Conservation (phyloP, 129 eudicot species). For the Erigeron canadensis region DNA sequence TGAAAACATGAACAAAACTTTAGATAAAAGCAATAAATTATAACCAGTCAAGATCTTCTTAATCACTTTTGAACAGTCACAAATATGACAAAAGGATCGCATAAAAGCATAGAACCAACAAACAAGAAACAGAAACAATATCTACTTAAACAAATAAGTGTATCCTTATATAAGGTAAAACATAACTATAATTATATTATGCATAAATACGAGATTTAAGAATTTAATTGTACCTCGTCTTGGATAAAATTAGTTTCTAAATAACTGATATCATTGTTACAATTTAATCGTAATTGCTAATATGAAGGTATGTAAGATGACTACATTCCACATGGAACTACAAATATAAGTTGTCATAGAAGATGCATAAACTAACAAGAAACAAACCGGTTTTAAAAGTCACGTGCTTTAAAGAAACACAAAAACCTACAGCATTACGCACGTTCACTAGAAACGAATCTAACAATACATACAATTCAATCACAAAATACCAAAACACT, state of each 20-base stretch:
- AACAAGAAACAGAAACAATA: not conserved
- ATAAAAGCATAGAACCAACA: not conserved
- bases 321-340: constrained; percentile 5
- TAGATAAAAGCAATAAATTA: constrained; percentile 10
- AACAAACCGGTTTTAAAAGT: not conserved
- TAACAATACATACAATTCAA: constrained; percentile 17
- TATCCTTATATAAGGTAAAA: not conserved
- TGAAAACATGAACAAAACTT: constrained; percentile 5
- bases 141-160: not conserved
- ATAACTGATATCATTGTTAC: not conserved
- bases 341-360: not conserved
- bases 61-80: not conserved
- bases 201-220: not conserved
- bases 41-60: constrained; percentile 13
- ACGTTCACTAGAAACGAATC: constrained; percentile 10
- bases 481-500: not conserved
- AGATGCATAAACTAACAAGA: not conserved
- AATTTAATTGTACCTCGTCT: constrained; percentile 1
- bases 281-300: constrained; percentile 1
- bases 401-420: not conserved
- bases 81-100: not conserved
- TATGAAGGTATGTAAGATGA: not conserved
- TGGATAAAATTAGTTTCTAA: not conserved
- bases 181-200: not conserved
- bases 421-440: not conserved